Conservation (phyloP, 805 yeast species). For the Debaryomyces tyrocola region DNA sequence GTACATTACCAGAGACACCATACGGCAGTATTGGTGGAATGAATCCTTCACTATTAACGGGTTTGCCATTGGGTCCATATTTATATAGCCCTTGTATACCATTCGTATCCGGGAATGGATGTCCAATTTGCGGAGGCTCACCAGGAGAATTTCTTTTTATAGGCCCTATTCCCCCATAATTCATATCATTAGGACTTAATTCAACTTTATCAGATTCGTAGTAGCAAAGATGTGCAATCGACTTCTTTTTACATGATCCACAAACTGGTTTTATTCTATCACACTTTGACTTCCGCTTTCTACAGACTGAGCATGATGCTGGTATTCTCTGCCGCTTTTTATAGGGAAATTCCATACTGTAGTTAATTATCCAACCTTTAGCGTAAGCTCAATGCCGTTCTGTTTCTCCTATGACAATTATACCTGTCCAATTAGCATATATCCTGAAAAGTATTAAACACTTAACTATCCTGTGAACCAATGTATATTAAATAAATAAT, state of each 20-base stretch:
- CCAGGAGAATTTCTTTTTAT: not conserved
- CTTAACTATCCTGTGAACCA: no score
- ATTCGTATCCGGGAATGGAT: not conserved
- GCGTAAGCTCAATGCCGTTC: not conserved
- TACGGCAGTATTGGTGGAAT: not conserved
- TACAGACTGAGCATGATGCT: conserved; percentile 45
- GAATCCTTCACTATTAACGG: not conserved
- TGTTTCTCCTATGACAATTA: not conserved
- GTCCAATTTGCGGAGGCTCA: no score
- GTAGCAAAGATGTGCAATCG: conserved; percentile 42
- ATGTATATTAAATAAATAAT: no score
- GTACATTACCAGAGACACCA: not conserved
- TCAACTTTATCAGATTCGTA: conserved; percentile 26
- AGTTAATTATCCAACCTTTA: not conserved
- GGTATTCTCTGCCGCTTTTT: conserved; percentile 42
- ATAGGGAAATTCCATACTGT: conserved; percentile 22
- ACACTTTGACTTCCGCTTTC: conserved; percentile 43
- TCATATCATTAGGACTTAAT: not conserved
- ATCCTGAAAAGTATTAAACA: no score
- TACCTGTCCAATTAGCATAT: no score
- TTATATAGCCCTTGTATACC: not conserved
- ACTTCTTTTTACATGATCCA: conserved; percentile 42
- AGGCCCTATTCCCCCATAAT: not conserved
- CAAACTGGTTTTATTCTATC: conserved; percentile 44
- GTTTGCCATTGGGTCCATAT: not conserved